These are phyloP conservation scores for Starmerella davenportii DNA, from an alignment of 805 yeast species.

Conservation along the genomic window DNA sequence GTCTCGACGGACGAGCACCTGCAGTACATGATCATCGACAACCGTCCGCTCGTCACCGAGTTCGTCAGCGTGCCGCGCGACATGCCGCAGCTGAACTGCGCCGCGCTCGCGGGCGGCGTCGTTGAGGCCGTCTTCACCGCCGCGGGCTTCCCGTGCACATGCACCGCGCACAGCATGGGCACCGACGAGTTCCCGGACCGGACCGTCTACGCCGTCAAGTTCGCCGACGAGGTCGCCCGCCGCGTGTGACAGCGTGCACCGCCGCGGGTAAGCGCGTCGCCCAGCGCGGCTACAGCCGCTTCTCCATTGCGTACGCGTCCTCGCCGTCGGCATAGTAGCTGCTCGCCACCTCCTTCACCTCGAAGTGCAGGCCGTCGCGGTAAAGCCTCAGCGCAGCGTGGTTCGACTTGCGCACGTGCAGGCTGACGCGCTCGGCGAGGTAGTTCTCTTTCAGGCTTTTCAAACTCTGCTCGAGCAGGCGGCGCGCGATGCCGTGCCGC, in stretches of 20 bases:
- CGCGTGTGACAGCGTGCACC: too few species aligned
- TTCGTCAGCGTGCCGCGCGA: slow-evolving; percentile 67
- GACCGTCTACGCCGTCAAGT: slow-evolving; percentile 61
- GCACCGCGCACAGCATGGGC: slow-evolving; percentile 68
- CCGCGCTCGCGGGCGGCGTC: slow-evolving; percentile 71
- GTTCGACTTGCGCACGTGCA: slow-evolving; percentile 87
- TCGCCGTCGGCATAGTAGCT: slow-evolving; percentile 95
- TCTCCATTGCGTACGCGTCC: slow-evolving; percentile 91
- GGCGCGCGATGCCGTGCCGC: slow-evolving; percentile 86
- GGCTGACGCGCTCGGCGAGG: slow-evolving; percentile 63
- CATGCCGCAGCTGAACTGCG: slow-evolving; percentile 57
- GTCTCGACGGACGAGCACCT: slow-evolving; percentile 49
- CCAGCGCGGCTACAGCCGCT: slow-evolving; percentile 17
- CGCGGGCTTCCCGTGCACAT: slow-evolving; percentile 52
- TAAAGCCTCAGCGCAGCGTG: slow-evolving; percentile 87
- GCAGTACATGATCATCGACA: slow-evolving; percentile 65
- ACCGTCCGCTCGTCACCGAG: slow-evolving; percentile 49
- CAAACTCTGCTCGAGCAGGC: slow-evolving; percentile 59
- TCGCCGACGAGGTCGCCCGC: slow-evolving; percentile 26
- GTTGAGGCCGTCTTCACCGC: slow-evolving; percentile 67
- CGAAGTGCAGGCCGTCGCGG: slow-evolving; percentile 67
- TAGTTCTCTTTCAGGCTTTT: slow-evolving; percentile 67
- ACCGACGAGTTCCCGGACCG: slow-evolving; percentile 38
- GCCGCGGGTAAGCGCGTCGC: neutral
- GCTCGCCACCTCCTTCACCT: slow-evolving; percentile 62